Percentiles rank a stretch among this genome's conserved stretches.
Conservation (phyloP, 768 basidiomycete genomes). For the Boletus vermiculosoides region DNA sequence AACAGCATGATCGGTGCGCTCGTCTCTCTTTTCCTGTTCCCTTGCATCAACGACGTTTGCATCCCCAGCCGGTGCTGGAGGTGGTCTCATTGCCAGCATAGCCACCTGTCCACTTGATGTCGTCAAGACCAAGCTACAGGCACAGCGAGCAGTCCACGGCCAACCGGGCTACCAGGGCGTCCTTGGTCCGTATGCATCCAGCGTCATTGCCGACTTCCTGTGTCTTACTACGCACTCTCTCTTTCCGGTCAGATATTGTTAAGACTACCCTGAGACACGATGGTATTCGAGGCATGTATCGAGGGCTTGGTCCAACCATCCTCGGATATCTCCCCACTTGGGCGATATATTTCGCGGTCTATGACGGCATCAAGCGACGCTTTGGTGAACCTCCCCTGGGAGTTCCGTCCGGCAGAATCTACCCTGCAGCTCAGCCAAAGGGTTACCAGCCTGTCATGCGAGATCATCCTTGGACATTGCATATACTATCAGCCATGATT, state of each 20-base stretch:
- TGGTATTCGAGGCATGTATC: constrained; percentile 88
- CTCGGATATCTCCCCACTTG: constrained; percentile 97
- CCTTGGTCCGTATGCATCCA: constrained; percentile 47
- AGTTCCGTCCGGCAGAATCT: constrained; percentile 48
- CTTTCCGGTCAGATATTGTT: constrained; percentile 46
- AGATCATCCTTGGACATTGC: constrained; percentile 82
- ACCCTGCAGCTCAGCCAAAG: constrained; percentile 82
- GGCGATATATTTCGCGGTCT: constrained; percentile 98
- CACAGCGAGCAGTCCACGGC: constrained; percentile 73
- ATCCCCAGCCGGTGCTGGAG: constrained; percentile 82
- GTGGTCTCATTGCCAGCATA: constrained; percentile 88
- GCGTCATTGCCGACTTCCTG: constrained; percentile 7
- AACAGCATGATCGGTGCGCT: constrained; percentile 79
- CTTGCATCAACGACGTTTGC: background rate
- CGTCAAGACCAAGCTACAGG: constrained; percentile 95
- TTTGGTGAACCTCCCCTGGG: constrained; percentile 69
- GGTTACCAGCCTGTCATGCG: constrained; percentile 79
- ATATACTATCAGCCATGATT: constrained; percentile 93
- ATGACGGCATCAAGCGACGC: constrained; percentile 88
- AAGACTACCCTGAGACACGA: constrained; percentile 56
- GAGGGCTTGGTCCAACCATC: constrained; percentile 96
- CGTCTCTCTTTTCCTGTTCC: background rate
- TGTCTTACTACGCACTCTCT: constrained; percentile 14
- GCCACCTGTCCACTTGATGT: constrained; percentile 98
- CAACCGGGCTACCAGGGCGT: constrained; percentile 77